Evolutionary conservation across 2,329 filamentous ascomycete genomes (phyloP).

Genomic region (Pseudocercospora crystallina): DNA sequence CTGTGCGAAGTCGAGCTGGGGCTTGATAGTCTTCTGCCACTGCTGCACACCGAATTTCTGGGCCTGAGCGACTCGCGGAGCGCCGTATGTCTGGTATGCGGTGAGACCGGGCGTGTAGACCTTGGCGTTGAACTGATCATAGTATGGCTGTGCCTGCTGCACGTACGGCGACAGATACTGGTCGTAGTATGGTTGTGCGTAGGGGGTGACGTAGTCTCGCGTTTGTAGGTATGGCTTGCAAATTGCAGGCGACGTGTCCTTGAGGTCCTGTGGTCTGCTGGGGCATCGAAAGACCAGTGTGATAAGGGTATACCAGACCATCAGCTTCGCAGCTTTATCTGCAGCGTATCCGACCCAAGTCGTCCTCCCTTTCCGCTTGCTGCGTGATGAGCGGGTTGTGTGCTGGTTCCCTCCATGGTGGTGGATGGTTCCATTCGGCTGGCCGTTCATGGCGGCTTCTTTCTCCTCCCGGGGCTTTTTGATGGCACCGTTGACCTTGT

Average conservation of each 20-base stretch:
- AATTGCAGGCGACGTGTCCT: slow-evolving; percentile 69
- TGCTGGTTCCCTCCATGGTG: slow-evolving; percentile 4
- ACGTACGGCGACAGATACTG: slow-evolving; percentile 82
- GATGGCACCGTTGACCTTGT: slow-evolving; percentile 5
- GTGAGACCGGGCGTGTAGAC: slow-evolving; percentile 68
- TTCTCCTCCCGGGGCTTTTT: slow-evolving; percentile 8
- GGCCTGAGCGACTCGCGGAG: slow-evolving; percentile 68
- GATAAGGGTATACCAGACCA: slow-evolving; percentile 82
- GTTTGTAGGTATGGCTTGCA: slow-evolving; percentile 77
- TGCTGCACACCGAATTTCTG: slow-evolving; percentile 66
- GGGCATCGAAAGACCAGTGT: slow-evolving; percentile 84
- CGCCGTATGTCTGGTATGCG: slow-evolving; percentile 67
- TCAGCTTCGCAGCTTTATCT: slow-evolving; percentile 51
- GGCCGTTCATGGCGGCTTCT: slow-evolving; percentile 22
- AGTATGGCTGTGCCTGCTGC: slow-evolving; percentile 72
- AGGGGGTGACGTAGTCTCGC: slow-evolving; percentile 67
- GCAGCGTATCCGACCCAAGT: slow-evolving; percentile 27
- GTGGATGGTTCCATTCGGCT: slow-evolving; percentile 18
- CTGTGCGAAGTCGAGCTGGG: slow-evolving; percentile 68
- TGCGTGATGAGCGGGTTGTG: slow-evolving; percentile 16
- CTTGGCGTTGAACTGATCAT: slow-evolving; percentile 54
- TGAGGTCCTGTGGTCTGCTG: slow-evolving; percentile 64
- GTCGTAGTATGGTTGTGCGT: slow-evolving; percentile 82
- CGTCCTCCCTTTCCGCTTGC: slow-evolving; percentile 15
- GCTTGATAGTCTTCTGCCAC: slow-evolving; percentile 77